Conservation (phyloP, 345 rosid genomes). For the Pugionium cornutum region DNA sequence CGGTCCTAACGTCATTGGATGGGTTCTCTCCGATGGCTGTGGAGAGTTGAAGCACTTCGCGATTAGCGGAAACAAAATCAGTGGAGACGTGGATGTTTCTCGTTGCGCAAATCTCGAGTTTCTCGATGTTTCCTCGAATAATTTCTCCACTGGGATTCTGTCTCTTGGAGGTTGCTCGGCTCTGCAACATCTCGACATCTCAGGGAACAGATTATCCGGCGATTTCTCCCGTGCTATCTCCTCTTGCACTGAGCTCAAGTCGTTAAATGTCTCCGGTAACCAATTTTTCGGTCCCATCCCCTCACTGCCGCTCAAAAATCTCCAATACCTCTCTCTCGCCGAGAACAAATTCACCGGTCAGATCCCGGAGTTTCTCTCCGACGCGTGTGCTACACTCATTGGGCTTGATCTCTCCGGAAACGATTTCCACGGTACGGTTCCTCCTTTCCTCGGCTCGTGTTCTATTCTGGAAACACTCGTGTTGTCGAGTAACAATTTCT, state of each 20-base stretch:
- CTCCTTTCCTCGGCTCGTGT: slow-evolving; percentile 62
- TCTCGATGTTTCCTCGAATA: slow-evolving; percentile 75
- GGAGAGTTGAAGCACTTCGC: slow-evolving; percentile 49
- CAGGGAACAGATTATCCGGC: slow-evolving; percentile 64
- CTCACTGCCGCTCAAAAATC: slow-evolving; percentile 48
- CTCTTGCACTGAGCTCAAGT: slow-evolving; percentile 55
- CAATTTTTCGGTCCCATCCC: slow-evolving; percentile 67
- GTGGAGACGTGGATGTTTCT: slow-evolving; percentile 68
- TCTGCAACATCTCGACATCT: slow-evolving; percentile 71
- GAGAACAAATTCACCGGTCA: slow-evolving; percentile 60
- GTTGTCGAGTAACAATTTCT: slow-evolving; percentile 64
- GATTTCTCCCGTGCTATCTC: slow-evolving; percentile 60
- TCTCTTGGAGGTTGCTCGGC: slow-evolving; percentile 64
- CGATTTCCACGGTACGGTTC: slow-evolving; percentile 65
- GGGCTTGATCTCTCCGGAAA: slow-evolving; percentile 77
- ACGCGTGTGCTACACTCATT: slow-evolving; percentile 68
- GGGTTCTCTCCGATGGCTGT: slow-evolving; percentile 64
- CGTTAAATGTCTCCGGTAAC: slow-evolving; percentile 68
- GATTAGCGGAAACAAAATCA: slow-evolving; percentile 65
- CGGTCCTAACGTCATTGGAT: slow-evolving; percentile 55
- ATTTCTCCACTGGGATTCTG: slow-evolving; percentile 57
- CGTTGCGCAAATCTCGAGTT: slow-evolving; percentile 55
- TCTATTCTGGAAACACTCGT: slow-evolving; percentile 55
- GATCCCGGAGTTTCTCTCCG: slow-evolving; percentile 63
- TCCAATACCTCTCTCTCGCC: slow-evolving; percentile 58